phyloP scores from a whole-genome alignment of 805 yeast genomes.

The Monosporozyma aerobia region DNA sequence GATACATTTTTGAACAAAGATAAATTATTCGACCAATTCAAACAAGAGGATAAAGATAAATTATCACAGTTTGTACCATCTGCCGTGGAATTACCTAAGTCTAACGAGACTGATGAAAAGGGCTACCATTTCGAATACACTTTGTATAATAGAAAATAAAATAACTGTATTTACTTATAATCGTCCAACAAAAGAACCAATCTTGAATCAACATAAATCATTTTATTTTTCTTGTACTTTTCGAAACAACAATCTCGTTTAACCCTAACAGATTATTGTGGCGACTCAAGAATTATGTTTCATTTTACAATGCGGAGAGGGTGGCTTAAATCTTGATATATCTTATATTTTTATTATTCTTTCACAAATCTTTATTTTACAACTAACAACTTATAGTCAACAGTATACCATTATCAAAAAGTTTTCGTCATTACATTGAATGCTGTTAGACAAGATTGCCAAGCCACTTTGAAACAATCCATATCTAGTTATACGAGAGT shows the following conservation, averaged over 20 bases:
- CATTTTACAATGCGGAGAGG: too few relatives aligned
- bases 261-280: too few relatives aligned
- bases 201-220: background rate
- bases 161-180: background rate
- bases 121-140: constrained; percentile 52
- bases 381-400: too few relatives aligned
- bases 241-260: too few relatives aligned
- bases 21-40: constrained; percentile 9
- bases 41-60: constrained; percentile 19
- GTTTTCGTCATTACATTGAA: too few relatives aligned
- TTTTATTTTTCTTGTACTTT: background rate
- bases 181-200: background rate
- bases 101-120: constrained; percentile 36
- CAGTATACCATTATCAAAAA: too few relatives aligned
- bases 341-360: too few relatives aligned
- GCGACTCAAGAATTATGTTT: too few relatives aligned
- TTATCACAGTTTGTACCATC: constrained; percentile 33
- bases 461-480: background rate
- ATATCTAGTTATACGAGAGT: background rate
- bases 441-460: background rate
- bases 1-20: constrained; percentile 58
- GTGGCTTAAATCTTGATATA: too few relatives aligned
- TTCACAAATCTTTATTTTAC: too few relatives aligned
- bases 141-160: constrained; percentile 39
- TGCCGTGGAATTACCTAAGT: constrained; percentile 26